A percentile compares a stretch with the other conserved stretches of the same genome.
These are phyloP conservation scores for Talaromyces proteolyticus DNA, from an alignment of 495 filamentous ascomycete genomes.

Conservation along the genomic window DNA sequence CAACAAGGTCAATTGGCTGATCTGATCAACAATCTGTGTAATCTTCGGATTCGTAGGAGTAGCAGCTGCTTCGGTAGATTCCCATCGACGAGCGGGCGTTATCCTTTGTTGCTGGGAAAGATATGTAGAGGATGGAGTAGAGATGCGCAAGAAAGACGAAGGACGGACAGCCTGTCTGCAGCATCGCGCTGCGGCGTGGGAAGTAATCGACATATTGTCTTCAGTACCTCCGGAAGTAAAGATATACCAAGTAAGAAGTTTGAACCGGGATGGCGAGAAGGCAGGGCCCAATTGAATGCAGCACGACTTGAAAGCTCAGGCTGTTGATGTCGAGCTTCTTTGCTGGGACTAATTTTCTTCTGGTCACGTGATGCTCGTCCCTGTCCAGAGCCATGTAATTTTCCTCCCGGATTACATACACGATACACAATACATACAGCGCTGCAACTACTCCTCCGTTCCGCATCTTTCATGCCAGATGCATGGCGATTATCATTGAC, in stretches of 20 bases:
- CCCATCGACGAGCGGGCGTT: constrained; percentile 38
- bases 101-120: constrained; percentile 28
- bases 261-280: constrained; percentile 3
- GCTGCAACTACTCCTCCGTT: no score
- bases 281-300: no score
- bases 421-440: no score
- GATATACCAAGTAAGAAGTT: constrained; percentile 9
- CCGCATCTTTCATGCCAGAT: no score
- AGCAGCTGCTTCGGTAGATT: constrained; percentile 54
- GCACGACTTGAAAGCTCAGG: no score
- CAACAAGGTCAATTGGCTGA: constrained; percentile 92
- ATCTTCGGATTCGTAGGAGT: constrained; percentile 78
- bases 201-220: constrained; percentile 28
- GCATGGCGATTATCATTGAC: no score
- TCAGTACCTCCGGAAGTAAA: constrained; percentile 5
- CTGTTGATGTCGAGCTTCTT: constrained; percentile 10
- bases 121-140: constrained; percentile 33
- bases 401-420: not conserved
- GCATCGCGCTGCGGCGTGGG: constrained; percentile 38
- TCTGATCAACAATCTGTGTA: constrained; percentile 88
- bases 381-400: no score
- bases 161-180: constrained; percentile 42
- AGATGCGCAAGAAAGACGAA: constrained; percentile 36
- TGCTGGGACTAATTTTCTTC: constrained; percentile 15
- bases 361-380: not conserved